Percentiles rank a stretch among this genome's conserved stretches.
Evolutionary conservation across 2,329 filamentous ascomycete genomes (phyloP).

Genomic region (Curvularia sp.): DNA sequence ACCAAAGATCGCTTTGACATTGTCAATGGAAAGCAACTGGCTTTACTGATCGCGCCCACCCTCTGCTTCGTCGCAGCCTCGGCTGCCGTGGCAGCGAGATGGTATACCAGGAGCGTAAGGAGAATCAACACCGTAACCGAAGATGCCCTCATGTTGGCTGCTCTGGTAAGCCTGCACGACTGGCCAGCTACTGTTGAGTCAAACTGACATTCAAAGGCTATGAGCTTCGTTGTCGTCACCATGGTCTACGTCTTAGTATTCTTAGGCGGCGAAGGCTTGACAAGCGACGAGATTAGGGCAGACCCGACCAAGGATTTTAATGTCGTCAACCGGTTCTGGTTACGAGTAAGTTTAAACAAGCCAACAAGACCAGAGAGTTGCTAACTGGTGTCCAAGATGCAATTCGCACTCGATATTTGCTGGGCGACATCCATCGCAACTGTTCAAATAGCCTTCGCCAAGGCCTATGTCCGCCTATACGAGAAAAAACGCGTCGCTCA

Average conservation of each 20-base stretch:
- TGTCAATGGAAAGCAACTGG: slow-evolving; percentile 27
- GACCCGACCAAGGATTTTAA: slow-evolving; percentile 19
- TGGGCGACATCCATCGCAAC: slow-evolving; percentile 30
- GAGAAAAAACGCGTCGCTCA: slow-evolving; percentile 16
- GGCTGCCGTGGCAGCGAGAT: slow-evolving; percentile 25
- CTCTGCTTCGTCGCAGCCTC: slow-evolving; percentile 25
- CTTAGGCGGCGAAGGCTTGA: slow-evolving; percentile 27
- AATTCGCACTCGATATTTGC: slow-evolving; percentile 31
- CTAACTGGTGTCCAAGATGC: slow-evolving; percentile 20
- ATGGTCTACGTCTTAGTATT: slow-evolving; percentile 29
- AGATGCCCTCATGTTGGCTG: slow-evolving; percentile 26
- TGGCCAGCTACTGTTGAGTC: not conserved
- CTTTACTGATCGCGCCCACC: slow-evolving; percentile 26
- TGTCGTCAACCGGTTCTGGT: slow-evolving; percentile 20
- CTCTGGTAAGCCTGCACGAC: slow-evolving; percentile 19
- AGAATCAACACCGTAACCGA: slow-evolving; percentile 28
- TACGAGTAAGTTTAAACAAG: slow-evolving; percentile 14
- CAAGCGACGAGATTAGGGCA: slow-evolving; percentile 17
- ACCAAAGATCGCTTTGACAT: slow-evolving; percentile 24
- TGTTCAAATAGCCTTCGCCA: slow-evolving; percentile 28
- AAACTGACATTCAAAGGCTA: slow-evolving; percentile 21
- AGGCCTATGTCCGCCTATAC: slow-evolving; percentile 30
- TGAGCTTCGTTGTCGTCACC: slow-evolving; percentile 26
- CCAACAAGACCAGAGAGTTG: not conserved
- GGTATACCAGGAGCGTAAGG: slow-evolving; percentile 28